Conservation (phyloP, 2,329 filamentous ascomycete species). For the Fusarium humuli region DNA sequence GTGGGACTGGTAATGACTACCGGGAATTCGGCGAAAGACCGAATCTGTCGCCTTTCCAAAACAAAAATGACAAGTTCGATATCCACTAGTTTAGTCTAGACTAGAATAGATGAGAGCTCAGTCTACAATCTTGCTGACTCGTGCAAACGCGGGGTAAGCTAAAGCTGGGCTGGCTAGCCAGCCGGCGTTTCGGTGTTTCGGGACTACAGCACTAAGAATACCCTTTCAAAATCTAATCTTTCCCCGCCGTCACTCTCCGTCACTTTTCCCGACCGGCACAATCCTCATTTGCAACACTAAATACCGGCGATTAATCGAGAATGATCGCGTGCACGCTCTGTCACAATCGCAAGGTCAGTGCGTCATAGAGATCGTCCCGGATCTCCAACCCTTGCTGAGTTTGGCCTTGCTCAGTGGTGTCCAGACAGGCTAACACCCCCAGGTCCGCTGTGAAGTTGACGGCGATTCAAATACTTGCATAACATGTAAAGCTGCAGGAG, state of each 20-base stretch:
- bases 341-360: constrained; percentile 4
- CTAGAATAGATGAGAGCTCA: too few species aligned
- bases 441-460: constrained; percentile 1
- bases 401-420: background rate
- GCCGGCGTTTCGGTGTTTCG: constrained; percentile 1
- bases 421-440: background rate
- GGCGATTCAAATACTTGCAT: background rate
- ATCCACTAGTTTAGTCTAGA: too few species aligned
- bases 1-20: background rate
- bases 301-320: background rate
- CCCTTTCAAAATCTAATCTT: background rate
- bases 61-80: background rate
- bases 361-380: background rate
- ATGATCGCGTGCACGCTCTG: background rate
- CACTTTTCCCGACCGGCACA: background rate
- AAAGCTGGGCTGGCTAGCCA: too few species aligned
- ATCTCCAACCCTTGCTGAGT: background rate
- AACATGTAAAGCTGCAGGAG: background rate
- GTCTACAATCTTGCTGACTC: background rate
- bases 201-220: background rate
- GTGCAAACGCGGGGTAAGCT: background rate
- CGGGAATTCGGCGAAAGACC: background rate
- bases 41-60: background rate
- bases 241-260: background rate
- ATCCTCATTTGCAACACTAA: background rate